Percentiles rank a stretch among this genome's conserved stretches.
These are phyloP conservation scores for Podospora bellae-mahoneyi DNA, from an alignment of 495 filamentous ascomycete species.

Conservation along the genomic window DNA sequence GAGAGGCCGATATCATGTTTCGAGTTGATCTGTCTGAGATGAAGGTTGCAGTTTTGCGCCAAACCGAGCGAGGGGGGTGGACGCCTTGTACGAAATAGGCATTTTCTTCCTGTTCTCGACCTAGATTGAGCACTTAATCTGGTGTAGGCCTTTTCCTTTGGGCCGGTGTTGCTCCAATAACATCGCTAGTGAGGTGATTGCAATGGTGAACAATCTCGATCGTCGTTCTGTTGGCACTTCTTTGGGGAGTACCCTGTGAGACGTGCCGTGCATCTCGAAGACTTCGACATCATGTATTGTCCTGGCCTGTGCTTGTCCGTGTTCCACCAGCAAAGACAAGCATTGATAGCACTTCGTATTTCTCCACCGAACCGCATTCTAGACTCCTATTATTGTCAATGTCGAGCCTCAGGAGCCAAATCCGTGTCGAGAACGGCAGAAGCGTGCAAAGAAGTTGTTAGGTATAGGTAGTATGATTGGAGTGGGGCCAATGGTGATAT, in stretches of 20 bases:
- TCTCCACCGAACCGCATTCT: neutral
- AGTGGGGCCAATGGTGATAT: neutral
- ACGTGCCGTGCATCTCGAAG: neutral
- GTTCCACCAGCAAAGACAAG: neutral
- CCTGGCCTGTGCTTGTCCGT: neutral
- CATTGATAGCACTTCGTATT: neutral
- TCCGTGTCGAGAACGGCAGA: neutral
- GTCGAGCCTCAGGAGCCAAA: neutral
- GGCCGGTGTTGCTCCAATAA: neutral
- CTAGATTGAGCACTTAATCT: neutral
- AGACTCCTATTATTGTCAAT: neutral
- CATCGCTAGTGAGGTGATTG: neutral
- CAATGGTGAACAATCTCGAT: neutral
- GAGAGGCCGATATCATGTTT: neutral
- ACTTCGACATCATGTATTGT: neutral
- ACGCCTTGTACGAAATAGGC: neutral
- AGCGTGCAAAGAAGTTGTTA: neutral
- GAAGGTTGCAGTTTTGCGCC: slow-evolving; percentile 2
- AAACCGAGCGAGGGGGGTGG: neutral
- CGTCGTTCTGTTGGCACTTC: neutral
- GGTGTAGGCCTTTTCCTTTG: neutral
- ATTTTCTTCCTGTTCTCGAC: neutral
- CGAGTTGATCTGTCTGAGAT: neutral
- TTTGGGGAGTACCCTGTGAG: neutral
- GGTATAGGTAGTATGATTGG: neutral